A percentile compares a stretch with the other conserved stretches of the same genome.
Evolutionary conservation across 768 basidiomycete species (phyloP).

Genomic region (Calocera cornea): DNA sequence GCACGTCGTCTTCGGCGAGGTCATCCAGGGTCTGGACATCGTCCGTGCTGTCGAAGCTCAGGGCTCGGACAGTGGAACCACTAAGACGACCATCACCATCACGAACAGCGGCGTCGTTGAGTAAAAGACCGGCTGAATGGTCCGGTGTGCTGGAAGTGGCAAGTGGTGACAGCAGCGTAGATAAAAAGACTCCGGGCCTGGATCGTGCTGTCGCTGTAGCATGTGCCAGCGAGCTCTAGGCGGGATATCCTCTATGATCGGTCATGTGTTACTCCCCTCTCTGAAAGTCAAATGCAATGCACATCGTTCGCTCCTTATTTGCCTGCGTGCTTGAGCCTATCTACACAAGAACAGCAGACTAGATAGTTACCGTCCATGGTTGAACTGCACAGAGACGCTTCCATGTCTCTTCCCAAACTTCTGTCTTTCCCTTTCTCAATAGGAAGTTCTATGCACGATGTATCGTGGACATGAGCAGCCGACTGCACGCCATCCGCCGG

Average conservation of each 20-base stretch:
- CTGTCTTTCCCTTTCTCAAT: too few relatives aligned
- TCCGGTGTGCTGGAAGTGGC: neutral
- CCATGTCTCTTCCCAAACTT: too few relatives aligned
- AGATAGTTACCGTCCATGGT: too few relatives aligned
- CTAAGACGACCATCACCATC: slow-evolving; percentile 37
- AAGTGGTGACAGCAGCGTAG: slow-evolving; percentile 1
- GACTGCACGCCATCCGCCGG: too few relatives aligned
- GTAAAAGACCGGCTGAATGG: neutral
- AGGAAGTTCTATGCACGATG: too few relatives aligned
- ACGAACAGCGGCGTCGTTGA: slow-evolving; percentile 38
- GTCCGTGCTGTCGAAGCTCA: slow-evolving; percentile 28
- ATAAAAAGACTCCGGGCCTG: slow-evolving; percentile 1
- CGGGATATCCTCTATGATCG: neutral
- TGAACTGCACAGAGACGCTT: too few relatives aligned
- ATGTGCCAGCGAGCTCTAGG: neutral
- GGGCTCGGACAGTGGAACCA: slow-evolving; percentile 31
- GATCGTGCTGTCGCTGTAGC: neutral
- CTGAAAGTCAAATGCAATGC: neutral
- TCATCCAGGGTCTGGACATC: slow-evolving; percentile 30
- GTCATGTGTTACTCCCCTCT: neutral
- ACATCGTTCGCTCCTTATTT: neutral
- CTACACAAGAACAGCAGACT: too few relatives aligned
- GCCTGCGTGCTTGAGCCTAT: too few relatives aligned
- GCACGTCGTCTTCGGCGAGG: slow-evolving; percentile 38
- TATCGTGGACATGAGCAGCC: too few relatives aligned